These are phyloP conservation scores for Lipomyces oligophaga DNA, from an alignment of 805 yeast species.

Conservation along the genomic window DNA sequence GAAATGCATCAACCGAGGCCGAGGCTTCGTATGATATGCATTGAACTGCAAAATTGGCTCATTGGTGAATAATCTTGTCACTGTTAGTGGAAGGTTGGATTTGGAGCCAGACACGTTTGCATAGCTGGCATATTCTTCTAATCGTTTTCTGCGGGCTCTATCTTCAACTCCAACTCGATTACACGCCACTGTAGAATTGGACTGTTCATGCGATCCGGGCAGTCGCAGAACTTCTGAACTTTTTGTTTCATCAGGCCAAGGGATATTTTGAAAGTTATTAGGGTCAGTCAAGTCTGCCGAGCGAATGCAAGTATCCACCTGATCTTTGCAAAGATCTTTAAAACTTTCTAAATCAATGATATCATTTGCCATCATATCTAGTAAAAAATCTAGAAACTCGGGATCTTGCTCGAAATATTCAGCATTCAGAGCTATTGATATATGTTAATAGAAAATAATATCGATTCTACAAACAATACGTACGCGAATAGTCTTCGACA, in stretches of 20 bases:
- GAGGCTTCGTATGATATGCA: slow-evolving; percentile 34
- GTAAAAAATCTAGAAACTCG: slow-evolving; percentile 17
- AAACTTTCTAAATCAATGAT: slow-evolving; percentile 8
- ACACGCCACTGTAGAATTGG: no score
- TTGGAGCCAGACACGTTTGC: slow-evolving; percentile 18
- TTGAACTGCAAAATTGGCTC: slow-evolving; percentile 15
- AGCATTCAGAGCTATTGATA: no score
- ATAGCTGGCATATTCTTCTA: slow-evolving; percentile 19
- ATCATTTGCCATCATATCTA: slow-evolving; percentile 8
- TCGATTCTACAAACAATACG: no score
- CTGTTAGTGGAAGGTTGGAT: slow-evolving; percentile 13
- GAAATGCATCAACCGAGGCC: slow-evolving; percentile 53
- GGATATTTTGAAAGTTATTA: slow-evolving; percentile 11
- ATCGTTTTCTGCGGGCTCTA: slow-evolving; percentile 23
- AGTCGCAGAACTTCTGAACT: no score
- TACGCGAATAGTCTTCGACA: no score
- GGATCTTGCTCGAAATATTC: slow-evolving; percentile 18
- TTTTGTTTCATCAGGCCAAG: slow-evolving; percentile 15
- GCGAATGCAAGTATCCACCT: slow-evolving; percentile 4
- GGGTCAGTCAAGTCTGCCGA: not conserved
- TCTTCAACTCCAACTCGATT: no score
- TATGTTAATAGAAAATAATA: no score
- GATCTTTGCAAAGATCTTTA: slow-evolving; percentile 1
- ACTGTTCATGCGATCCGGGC: no score
- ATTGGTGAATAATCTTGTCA: slow-evolving; percentile 11